phyloP scores from a whole-genome alignment of 2,329 filamentous ascomycete species.

The Arthroderma sp. region DNA sequence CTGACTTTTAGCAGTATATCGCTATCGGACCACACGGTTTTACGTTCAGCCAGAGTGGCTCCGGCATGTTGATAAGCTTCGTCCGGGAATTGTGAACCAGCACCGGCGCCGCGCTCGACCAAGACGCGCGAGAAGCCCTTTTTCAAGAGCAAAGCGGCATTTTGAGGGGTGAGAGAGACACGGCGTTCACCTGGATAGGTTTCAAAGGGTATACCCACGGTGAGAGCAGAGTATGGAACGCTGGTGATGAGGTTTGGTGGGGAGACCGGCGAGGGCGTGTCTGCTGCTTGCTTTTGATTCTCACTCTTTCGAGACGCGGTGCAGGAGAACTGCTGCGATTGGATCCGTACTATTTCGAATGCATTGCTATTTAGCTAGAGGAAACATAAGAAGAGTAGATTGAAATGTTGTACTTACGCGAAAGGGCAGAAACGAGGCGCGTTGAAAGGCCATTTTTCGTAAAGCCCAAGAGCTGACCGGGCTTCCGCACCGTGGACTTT shows the following conservation, averaged over 20 bases:
- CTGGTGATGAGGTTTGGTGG: slow-evolving; percentile 10
- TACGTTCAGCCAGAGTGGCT: slow-evolving; percentile 58
- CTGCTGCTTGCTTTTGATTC: slow-evolving; percentile 2
- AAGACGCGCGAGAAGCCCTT: slow-evolving; percentile 70
- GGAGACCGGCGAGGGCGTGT: background rate
- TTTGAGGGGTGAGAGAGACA: slow-evolving; percentile 72
- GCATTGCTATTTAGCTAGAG: no score
- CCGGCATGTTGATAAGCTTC: slow-evolving; percentile 65
- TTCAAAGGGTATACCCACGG: slow-evolving; percentile 67
- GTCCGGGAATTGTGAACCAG: slow-evolving; percentile 63
- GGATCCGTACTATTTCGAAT: no score
- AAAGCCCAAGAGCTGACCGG: no score
- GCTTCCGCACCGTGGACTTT: no score
- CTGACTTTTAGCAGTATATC: slow-evolving; percentile 79
- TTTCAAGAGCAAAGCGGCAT: slow-evolving; percentile 68
- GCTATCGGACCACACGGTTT: slow-evolving; percentile 57
- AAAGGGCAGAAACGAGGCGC: no score
- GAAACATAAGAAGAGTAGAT: no score
- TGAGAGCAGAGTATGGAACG: slow-evolving; percentile 55
- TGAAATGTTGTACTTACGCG: no score
- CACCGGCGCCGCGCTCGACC: slow-evolving; percentile 69
- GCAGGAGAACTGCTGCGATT: slow-evolving; percentile 1
- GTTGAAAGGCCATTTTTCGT: no score
- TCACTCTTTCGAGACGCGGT: slow-evolving; percentile 2
- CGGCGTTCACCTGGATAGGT: slow-evolving; percentile 67